Evolutionary conservation across 345 rosid species (phyloP).

Genomic region (Arabidopsis arenosa): DNA sequence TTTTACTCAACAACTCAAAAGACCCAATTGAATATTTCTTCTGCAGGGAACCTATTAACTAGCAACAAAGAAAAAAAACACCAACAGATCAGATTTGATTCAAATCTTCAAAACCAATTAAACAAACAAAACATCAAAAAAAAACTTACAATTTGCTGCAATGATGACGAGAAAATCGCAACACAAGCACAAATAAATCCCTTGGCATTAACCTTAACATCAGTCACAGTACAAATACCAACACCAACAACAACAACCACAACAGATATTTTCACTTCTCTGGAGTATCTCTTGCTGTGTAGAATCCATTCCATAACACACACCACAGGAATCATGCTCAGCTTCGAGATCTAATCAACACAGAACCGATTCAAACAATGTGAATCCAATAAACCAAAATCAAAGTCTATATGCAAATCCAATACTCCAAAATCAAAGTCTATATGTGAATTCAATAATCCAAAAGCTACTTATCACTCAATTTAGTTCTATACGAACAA

Average conservation of each 20-base stretch:
- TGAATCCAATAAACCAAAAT: background rate
- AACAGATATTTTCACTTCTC: constrained; percentile 76
- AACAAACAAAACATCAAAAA: background rate
- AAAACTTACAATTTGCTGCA: constrained; percentile 91
- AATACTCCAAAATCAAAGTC: background rate
- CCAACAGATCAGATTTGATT: background rate
- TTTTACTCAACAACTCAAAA: constrained; percentile 83
- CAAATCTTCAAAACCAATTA: background rate
- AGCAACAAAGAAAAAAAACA: constrained; percentile 21
- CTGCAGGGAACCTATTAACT: constrained; percentile 92
- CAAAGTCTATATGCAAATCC: background rate
- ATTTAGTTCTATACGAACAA: background rate
- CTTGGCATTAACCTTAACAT: constrained; percentile 87
- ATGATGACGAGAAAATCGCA: constrained; percentile 79
- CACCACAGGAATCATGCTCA: constrained; percentile 97
- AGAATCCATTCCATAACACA: constrained; percentile 96
- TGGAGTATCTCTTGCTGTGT: constrained; percentile 75
- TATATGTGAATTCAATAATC: background rate
- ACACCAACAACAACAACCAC: constrained; percentile 86
- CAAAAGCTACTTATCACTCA: background rate
- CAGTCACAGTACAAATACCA: constrained; percentile 92
- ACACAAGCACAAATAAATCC: constrained; percentile 81
- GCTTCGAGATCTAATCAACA: constrained; percentile 74
- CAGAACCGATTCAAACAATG: constrained; percentile 1
- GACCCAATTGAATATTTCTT: constrained; percentile 91